These are phyloP conservation scores for Pseudoperonospora humuli DNA, from an alignment of 352 stramenopile genomes.

Conservation along the genomic window DNA sequence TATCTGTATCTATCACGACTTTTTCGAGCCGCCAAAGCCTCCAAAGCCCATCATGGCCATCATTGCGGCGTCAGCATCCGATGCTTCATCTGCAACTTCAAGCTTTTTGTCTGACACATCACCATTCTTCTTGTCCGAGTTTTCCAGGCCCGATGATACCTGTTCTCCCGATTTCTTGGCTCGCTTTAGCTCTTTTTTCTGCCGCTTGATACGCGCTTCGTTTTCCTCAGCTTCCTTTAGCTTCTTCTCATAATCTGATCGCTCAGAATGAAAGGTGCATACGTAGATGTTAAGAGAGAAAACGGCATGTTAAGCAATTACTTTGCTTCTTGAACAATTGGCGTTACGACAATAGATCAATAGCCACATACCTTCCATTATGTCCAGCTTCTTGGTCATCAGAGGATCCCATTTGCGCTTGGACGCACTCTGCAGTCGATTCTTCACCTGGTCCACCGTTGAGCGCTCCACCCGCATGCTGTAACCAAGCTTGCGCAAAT, in stretches of 20 bases:
- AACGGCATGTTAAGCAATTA: too few species aligned
- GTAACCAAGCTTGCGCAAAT: constrained; percentile 85
- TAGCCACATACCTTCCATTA: constrained; percentile 51
- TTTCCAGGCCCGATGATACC: constrained; percentile 5
- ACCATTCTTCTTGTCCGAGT: neutral
- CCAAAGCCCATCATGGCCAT: constrained; percentile 90
- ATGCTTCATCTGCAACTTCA: constrained; percentile 10
- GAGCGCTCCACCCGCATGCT: constrained; percentile 89
- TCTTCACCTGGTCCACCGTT: constrained; percentile 83
- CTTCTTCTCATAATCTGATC: constrained; percentile 82
- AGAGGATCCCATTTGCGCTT: constrained; percentile 83
- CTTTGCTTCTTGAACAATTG: too few species aligned
- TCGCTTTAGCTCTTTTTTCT: constrained; percentile 75
- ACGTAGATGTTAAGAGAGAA: neutral
- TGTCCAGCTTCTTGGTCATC: constrained; percentile 74
- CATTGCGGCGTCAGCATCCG: constrained; percentile 64
- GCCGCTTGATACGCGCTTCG: constrained; percentile 54
- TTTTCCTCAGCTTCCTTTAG: constrained; percentile 60
- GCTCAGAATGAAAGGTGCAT: neutral
- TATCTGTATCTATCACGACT: constrained; percentile 9
- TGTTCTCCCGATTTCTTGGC: constrained; percentile 34
- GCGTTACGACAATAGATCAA: neutral
- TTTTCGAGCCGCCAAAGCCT: constrained; percentile 80
- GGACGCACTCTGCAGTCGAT: constrained; percentile 62
- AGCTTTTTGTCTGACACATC: constrained; percentile 9